Percentiles rank a stretch among this genome's conserved stretches.
Conservation (phyloP, 495 filamentous ascomycete species). For the Entonaema liquescens region DNA sequence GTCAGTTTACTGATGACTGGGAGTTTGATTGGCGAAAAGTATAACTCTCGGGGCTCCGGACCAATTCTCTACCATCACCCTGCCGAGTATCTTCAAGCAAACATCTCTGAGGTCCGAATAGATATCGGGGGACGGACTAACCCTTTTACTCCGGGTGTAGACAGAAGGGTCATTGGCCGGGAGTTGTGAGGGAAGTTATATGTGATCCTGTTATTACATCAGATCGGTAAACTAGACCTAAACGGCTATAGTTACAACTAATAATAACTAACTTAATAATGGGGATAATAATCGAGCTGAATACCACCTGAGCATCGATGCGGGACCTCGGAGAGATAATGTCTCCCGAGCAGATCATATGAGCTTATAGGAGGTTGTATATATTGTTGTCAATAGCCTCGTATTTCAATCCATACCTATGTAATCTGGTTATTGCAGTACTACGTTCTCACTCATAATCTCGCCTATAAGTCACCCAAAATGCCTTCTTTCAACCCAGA, state of each 20-base stretch:
- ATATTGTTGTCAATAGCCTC: too few relatives aligned
- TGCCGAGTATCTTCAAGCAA: too few relatives aligned
- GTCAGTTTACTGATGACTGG: constrained; percentile 52
- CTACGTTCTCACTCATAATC: too few relatives aligned
- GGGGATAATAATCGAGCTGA: not conserved
- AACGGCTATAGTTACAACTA: not conserved
- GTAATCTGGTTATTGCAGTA: not conserved
- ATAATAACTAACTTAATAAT: not conserved
- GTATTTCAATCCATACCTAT: too few relatives aligned
- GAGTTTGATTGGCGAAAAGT: constrained; percentile 33
- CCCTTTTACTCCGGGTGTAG: not conserved
- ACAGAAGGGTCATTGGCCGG: not conserved
- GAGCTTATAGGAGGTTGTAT: too few relatives aligned
- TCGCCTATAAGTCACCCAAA: not conserved
- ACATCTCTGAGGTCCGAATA: too few relatives aligned
- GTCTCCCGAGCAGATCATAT: too few relatives aligned
- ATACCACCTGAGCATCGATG: not conserved
- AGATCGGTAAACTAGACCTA: not conserved
- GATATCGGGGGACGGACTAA: not conserved
- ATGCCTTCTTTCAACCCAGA: constrained; percentile 56
- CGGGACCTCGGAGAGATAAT: not conserved
- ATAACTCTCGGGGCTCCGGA: not conserved
- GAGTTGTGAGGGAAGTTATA: not conserved
- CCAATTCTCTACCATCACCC: not conserved
- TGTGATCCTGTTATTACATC: not conserved